Evolutionary conservation across 805 yeast genomes (phyloP).

Genomic region (Lachancea lanzarotensis): DNA sequence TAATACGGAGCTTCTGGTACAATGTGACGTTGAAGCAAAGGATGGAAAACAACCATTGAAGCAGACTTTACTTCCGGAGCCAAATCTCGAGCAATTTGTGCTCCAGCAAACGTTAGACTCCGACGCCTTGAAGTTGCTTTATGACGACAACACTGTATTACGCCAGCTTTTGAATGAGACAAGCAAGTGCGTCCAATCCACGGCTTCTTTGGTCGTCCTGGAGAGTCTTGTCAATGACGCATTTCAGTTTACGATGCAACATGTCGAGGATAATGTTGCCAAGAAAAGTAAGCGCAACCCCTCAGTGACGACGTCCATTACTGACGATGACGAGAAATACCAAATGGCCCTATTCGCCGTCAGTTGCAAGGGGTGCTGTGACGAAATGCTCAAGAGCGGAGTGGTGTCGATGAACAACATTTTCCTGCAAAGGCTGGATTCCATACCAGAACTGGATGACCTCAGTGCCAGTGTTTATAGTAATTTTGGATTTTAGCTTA

Average conservation of each 20-base stretch:
- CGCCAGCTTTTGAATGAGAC: conserved; percentile 41
- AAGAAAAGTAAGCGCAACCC: conserved; percentile 11
- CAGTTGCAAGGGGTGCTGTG: conserved; percentile 27
- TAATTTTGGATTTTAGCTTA: conserved; percentile 42
- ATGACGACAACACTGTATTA: conserved; percentile 28
- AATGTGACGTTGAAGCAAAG: conserved; percentile 27
- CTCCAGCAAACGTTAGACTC: conserved; percentile 47
- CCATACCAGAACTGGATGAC: conserved; percentile 58
- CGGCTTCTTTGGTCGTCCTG: conserved; percentile 23
- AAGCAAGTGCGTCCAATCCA: conserved; percentile 34
- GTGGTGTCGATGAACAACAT: conserved; percentile 22
- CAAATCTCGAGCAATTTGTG: conserved; percentile 45
- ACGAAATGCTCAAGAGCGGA: conserved; percentile 23
- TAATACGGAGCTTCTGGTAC: conserved; percentile 24
- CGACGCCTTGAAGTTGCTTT: conserved; percentile 31
- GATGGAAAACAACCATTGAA: conserved; percentile 24
- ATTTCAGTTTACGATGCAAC: conserved; percentile 25
- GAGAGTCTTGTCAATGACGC: conserved; percentile 28
- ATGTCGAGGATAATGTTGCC: conserved; percentile 16
- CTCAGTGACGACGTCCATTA: not conserved
- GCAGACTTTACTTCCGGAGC: conserved; percentile 43
- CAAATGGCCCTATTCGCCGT: conserved; percentile 29
- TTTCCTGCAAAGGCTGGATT: conserved; percentile 20
- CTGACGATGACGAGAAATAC: conserved; percentile 7
- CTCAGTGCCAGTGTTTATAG: conserved; percentile 87